Evolutionary conservation across 441 rosid species (phyloP).

Genomic region (California macrophylla): DNA sequence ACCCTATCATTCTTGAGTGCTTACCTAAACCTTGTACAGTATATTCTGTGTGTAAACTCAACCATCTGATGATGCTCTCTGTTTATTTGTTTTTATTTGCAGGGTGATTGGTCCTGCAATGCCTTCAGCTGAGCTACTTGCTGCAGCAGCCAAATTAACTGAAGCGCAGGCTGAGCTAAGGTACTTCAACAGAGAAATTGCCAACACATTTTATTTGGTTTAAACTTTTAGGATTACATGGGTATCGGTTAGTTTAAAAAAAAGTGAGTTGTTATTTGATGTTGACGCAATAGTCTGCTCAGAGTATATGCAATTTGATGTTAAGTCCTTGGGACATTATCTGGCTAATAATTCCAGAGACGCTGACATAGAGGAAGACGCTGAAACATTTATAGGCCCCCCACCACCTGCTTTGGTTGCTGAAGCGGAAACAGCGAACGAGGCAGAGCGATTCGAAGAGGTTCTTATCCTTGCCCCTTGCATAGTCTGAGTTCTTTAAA

Average conservation of each 20-base stretch:
- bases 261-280: too few relatives aligned
- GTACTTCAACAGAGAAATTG: conserved; percentile 23
- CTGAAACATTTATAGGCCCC: conserved; percentile 71
- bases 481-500: conserved; percentile 12
- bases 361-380: conserved; percentile 76
- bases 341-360: conserved; percentile 39
- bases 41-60: background rate
- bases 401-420: conserved; percentile 86
- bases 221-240: background rate
- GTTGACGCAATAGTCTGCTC: background rate
- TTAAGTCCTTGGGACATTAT: conserved; percentile 13
- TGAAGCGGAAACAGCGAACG: conserved; percentile 80
- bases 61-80: conserved; percentile 3
- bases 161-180: conserved; percentile 86
- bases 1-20: background rate
- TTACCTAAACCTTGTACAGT: background rate
- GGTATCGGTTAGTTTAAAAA: conserved; percentile 10
- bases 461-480: conserved; percentile 27
- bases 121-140: conserved; percentile 87
- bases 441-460: conserved; percentile 96
- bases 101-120: conserved; percentile 86
- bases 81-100: conserved; percentile 18
- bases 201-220: conserved; percentile 1
- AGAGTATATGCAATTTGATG: conserved; percentile 3
- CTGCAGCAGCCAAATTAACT: conserved; percentile 89